These are phyloP conservation scores for Camellia oleifera DNA, from an alignment of 179 eudicot species.

Conservation along the genomic window DNA sequence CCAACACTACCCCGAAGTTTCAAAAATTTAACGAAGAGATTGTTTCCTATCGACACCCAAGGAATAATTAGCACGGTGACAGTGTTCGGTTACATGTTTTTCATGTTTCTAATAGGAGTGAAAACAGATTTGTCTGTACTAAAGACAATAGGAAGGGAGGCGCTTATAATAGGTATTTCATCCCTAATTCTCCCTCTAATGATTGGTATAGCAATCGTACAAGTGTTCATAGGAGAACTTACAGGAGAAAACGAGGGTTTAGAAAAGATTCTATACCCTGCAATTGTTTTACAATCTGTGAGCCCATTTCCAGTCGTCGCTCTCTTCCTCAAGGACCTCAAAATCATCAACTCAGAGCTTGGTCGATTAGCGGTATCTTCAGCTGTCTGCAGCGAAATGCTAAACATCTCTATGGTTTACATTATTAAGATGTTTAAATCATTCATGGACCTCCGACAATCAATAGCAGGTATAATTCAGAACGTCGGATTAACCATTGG, in stretches of 20 bases:
- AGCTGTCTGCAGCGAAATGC: slow-evolving; percentile 20
- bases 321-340: slow-evolving; percentile 34
- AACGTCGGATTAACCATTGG: neutral
- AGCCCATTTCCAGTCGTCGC: slow-evolving; percentile 43
- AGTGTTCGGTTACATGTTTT: slow-evolving; percentile 23
- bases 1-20: slow-evolving; percentile 17
- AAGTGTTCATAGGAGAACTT: neutral
- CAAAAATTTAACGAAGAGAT: neutral
- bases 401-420: slow-evolving; percentile 15
- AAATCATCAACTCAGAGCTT: slow-evolving; percentile 47
- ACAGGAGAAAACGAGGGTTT: neutral
- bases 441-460: neutral
- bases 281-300: neutral
- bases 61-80: slow-evolving; percentile 8
- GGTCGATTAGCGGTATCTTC: slow-evolving; percentile 37
- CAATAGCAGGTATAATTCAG: neutral
- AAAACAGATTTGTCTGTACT: slow-evolving; percentile 32
- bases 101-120: slow-evolving; percentile 27
- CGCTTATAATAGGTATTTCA: slow-evolving; percentile 21
- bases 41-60: slow-evolving; percentile 21
- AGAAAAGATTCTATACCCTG: neutral
- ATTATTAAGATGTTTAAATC: neutral
- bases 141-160: slow-evolving; percentile 25
- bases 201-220: slow-evolving; percentile 1
- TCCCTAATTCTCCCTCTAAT: slow-evolving; percentile 5